A percentile compares a stretch with the other conserved stretches of the same genome.
These are phyloP conservation scores for Sclerotinia trifoliorum DNA, from an alignment of 2,329 filamentous ascomycete species.

Conservation along the genomic window DNA sequence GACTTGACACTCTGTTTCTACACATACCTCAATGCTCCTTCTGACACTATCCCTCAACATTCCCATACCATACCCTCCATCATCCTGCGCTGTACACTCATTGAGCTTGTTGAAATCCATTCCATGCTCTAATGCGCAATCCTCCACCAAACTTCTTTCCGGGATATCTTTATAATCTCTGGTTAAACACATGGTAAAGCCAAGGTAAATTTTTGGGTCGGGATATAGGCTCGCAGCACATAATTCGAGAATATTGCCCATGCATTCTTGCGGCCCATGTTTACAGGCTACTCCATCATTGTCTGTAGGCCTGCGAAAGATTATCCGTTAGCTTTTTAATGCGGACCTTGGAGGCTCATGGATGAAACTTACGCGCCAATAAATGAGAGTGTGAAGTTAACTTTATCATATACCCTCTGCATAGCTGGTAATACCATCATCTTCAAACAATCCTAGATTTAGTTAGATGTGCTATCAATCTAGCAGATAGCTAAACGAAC, in stretches of 20 bases:
- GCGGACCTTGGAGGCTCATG: conserved; percentile 33
- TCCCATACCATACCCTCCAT: conserved; percentile 67
- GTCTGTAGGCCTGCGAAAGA: conserved; percentile 54
- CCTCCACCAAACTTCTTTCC: conserved; percentile 71
- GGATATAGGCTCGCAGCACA: conserved; percentile 83
- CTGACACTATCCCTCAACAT: conserved; percentile 67
- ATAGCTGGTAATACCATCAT: conserved; percentile 82
- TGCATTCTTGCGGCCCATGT: conserved; percentile 86
- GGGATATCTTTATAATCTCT: conserved; percentile 76
- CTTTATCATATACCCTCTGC: conserved; percentile 76
- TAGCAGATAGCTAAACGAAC: conserved; percentile 40
- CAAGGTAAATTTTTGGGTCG: conserved; percentile 82
- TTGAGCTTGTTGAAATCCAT: conserved; percentile 81
- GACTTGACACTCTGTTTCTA: conserved; percentile 11
- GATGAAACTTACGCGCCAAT: conserved; percentile 67
- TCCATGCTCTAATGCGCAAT: conserved; percentile 88
- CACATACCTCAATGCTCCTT: conserved; percentile 57
- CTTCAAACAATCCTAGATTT: conserved; percentile 69
- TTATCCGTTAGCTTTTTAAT: conserved; percentile 15
- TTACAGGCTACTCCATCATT: conserved; percentile 84
- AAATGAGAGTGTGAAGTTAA: conserved; percentile 87
- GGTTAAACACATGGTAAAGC: conserved; percentile 89
- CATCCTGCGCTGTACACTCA: conserved; percentile 73
- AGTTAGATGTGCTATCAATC: background rate
- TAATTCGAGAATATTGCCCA: conserved; percentile 92